These are phyloP conservation scores for Trichosporon ovoides DNA, from an alignment of 1,284 basidiomycete genomes.

Conservation along the genomic window DNA sequence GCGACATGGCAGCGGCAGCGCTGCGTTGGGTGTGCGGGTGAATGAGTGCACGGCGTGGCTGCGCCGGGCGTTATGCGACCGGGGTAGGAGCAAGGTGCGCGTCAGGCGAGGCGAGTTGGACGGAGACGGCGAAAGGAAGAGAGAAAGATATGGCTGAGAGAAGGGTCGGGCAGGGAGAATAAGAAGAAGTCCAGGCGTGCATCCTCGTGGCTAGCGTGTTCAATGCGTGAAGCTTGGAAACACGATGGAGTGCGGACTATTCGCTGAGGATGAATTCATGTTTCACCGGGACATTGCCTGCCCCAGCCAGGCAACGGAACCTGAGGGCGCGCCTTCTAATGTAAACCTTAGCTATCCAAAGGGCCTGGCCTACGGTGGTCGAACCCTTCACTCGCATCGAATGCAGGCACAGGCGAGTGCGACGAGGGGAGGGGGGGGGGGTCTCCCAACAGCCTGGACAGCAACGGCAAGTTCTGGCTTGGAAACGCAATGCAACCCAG, in stretches of 20 bases:
- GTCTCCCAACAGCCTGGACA: no score
- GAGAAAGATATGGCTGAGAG: no score
- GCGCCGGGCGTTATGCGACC: no score
- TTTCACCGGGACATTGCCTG: background rate
- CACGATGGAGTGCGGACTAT: background rate
- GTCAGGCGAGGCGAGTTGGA: no score
- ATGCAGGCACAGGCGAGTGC: background rate
- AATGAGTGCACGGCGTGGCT: no score
- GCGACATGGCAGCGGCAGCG: background rate
- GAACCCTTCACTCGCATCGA: background rate
- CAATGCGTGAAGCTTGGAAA: background rate
- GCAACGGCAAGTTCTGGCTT: no score
- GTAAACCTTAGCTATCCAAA: background rate
- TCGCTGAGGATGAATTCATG: background rate
- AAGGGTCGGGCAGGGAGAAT: no score
- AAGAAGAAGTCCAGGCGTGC: no score
- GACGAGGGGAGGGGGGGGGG: background rate
- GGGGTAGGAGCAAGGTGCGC: no score
- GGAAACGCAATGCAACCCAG: no score
- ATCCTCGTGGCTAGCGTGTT: background rate
- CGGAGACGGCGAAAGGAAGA: no score
- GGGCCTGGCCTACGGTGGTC: background rate
- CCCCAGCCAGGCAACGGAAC: background rate
- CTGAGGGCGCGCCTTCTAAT: background rate
- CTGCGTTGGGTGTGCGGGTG: background rate